Evolutionary conservation across 1,284 basidiomycete species (phyloP).

Genomic region (Tilletia setariae): DNA sequence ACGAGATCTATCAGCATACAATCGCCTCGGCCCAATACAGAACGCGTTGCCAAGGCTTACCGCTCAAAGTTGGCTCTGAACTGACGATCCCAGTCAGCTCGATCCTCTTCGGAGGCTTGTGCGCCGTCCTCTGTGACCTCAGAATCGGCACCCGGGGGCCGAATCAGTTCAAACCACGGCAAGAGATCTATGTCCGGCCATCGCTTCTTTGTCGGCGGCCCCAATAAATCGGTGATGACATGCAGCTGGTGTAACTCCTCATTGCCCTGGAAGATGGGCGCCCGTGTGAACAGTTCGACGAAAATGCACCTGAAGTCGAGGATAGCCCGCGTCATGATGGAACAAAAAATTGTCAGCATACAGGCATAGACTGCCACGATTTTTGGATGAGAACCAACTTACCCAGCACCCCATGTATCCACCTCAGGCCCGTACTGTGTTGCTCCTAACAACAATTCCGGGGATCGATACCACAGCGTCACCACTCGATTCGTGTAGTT

Average conservation of each 20-base stretch:
- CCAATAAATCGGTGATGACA: conserved; percentile 82
- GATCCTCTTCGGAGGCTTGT: neutral
- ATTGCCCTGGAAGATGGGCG: conserved; percentile 89
- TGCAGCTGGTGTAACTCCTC: conserved; percentile 97
- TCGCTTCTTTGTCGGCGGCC: conserved; percentile 75
- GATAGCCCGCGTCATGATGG: too few species aligned
- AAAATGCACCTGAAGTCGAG: conserved; percentile 93
- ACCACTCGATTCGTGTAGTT: conserved; percentile 99
- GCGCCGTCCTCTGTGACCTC: too few species aligned
- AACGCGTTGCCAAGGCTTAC: neutral
- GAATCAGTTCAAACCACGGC: conserved; percentile 98
- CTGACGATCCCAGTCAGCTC: neutral
- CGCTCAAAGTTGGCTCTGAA: conserved; percentile 7
- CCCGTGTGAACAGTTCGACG: conserved; percentile 91
- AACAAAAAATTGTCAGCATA: too few species aligned
- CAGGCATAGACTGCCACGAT: too few species aligned
- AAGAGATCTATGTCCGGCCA: conserved; percentile 80
- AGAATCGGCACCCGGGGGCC: conserved; percentile 63
- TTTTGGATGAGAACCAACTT: neutral
- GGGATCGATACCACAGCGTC: conserved; percentile 97
- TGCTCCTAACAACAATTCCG: conserved; percentile 90
- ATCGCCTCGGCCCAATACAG: too few species aligned
- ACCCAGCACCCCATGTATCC: conserved; percentile 99
- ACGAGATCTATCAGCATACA: too few species aligned
- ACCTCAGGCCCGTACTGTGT: conserved; percentile 96